Conservation (phyloP, 176 grass and related monocot species). For the Miscanthus lutarioriparius region DNA sequence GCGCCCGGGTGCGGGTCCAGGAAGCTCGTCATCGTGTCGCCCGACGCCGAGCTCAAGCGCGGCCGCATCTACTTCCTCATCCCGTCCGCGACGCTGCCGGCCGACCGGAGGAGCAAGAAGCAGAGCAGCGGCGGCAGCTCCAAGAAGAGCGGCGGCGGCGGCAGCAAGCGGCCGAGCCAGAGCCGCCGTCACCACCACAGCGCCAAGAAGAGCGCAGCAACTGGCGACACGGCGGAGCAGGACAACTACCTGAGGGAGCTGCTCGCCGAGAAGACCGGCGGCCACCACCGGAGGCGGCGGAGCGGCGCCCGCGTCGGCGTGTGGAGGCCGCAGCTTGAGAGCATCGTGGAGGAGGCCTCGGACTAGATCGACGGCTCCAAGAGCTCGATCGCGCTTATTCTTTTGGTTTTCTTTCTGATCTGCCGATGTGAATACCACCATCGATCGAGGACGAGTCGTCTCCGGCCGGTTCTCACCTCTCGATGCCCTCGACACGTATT, state of each 20-base stretch:
- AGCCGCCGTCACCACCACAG: not conserved
- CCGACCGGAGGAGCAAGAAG: slow-evolving; percentile 53
- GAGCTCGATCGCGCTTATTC: slow-evolving; percentile 34
- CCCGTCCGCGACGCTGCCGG: slow-evolving; percentile 58
- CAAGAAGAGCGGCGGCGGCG: slow-evolving; percentile 38
- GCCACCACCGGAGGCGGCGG: slow-evolving; percentile 46
- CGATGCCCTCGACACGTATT: slow-evolving; percentile 26
- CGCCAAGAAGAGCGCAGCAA: slow-evolving; percentile 29
- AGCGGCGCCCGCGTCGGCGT: slow-evolving; percentile 62
- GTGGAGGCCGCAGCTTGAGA: slow-evolving; percentile 79
- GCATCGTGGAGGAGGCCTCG: slow-evolving; percentile 71
- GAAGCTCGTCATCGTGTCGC: slow-evolving; percentile 82
- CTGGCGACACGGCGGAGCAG: slow-evolving; percentile 45
- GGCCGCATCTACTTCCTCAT: slow-evolving; percentile 95
- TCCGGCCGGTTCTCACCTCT: slow-evolving; percentile 17
- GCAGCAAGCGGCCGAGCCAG: slow-evolving; percentile 36
- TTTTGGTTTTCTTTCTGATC: slow-evolving; percentile 39
- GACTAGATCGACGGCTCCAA: slow-evolving; percentile 34
- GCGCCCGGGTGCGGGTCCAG: slow-evolving; percentile 47
- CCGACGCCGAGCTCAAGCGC: slow-evolving; percentile 83
- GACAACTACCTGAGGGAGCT: slow-evolving; percentile 72
- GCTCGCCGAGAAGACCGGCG: slow-evolving; percentile 55
- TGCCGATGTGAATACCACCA: slow-evolving; percentile 44
- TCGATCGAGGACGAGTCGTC: slow-evolving; percentile 23
- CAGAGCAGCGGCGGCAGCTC: not conserved